Base-by-base conservation (phyloP, 441 rosid species). In the Erysimum cheiri region DNA sequence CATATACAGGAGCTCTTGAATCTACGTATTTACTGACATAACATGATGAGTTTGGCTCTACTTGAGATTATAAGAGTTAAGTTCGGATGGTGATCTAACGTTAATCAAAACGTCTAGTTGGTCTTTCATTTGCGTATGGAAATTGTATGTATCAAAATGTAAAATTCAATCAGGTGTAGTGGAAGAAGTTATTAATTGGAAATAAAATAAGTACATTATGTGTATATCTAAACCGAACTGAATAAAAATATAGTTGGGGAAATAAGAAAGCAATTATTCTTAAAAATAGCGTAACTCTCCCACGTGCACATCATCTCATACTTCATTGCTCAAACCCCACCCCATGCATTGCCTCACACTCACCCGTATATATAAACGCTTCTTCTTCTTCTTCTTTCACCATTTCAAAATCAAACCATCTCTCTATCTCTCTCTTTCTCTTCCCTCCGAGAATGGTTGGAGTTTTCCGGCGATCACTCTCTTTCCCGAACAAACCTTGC, bases 401-500 rank as follows among this genome's bases (percentile, higher is more conserved):
- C 79, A 70, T 64, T 75, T 70, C 59, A 70, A 56, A 69, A 11
- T 46, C 67, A 50, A 50, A 22, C 54, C 49, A 35, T 59, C 66
- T 2, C 1, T 17, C 56, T 48, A 53, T 57, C 54, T 54, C 61
- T 46, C 41, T 43, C 44, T 43, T 9, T 41, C 32, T 35, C 37
- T 39, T 12, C 4, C 53, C 47, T 5, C 40, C 33, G 26, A 56
- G 2, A 32, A 81, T 85, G 89, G 91, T 82, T 2, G 87, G 88
- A 15, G 91, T 85, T 19, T 85, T 88, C 81, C 80, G 81, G 63
- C 90, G 93, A 33, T 90, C 92, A 8, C 80, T 86, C 67, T 90
- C 96, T 6, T 86, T 90, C 61, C 89, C 93, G 0, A 84, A 82
- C 83, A 90, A 87, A 69, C 79, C 71, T 24, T 75, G 84, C 52